Evolutionary conservation across 2,329 filamentous ascomycete species (phyloP).

Genomic region (Knoxdaviesia proteae): DNA sequence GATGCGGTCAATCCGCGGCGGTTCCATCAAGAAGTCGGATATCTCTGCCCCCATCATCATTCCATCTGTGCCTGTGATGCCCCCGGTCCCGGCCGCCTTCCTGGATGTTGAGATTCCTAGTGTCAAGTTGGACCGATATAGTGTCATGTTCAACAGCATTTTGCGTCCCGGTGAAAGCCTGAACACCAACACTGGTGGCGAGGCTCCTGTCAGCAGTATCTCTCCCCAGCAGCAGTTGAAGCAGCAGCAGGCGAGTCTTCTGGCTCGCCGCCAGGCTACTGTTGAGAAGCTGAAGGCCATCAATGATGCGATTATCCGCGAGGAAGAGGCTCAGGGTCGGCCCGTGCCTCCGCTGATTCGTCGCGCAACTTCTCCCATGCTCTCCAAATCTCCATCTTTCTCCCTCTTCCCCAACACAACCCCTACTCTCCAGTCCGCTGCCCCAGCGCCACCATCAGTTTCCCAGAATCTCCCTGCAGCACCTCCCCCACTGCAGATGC

Average conservation of each 20-base stretch:
- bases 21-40: constrained; percentile 6
- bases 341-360: constrained; percentile 1
- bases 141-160: constrained; percentile 74
- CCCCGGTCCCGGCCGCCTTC: constrained; percentile 14
- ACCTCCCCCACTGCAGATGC: too few species aligned
- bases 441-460: too few species aligned
- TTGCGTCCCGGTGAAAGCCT: constrained; percentile 22
- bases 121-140: constrained; percentile 70
- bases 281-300: constrained; percentile 35
- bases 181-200: background rate
- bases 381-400: constrained; percentile 19
- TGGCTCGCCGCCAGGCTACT: constrained; percentile 37
- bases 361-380: constrained; percentile 4
- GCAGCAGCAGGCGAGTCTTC: constrained; percentile 17
- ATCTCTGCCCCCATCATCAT: constrained; percentile 10
- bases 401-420: constrained; percentile 21
- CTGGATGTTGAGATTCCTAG: constrained; percentile 65
- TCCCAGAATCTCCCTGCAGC: too few species aligned
- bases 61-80: constrained; percentile 4
- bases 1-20: constrained; percentile 4
- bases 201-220: too few species aligned
- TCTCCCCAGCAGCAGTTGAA: constrained; percentile 2
- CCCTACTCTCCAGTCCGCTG: constrained; percentile 1
- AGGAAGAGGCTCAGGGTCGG: constrained; percentile 2
- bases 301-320: constrained; percentile 14